phyloP scores from a whole-genome alignment of 345 rosid genomes.

The Psidium friedrichsthalianum region DNA sequence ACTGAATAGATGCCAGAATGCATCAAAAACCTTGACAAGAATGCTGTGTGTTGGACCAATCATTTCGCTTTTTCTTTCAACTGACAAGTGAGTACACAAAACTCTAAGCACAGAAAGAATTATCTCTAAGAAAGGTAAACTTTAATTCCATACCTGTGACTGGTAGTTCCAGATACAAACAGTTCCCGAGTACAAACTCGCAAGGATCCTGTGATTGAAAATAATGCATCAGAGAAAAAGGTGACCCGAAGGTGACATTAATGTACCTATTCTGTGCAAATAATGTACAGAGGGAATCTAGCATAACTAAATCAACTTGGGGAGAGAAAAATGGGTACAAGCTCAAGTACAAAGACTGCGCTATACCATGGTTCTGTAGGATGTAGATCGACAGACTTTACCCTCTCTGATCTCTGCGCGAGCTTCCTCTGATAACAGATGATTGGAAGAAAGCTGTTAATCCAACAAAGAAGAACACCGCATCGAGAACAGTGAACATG shows the following conservation, averaged over 20 bases:
- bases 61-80: neutral
- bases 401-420: conserved; percentile 18
- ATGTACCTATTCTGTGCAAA: neutral
- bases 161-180: conserved; percentile 25
- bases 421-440: conserved; percentile 1
- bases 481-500: neutral
- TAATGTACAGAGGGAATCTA: neutral
- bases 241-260: neutral
- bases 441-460: neutral
- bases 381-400: conserved; percentile 24
- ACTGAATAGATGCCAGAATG: neutral
- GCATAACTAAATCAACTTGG: neutral
- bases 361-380: conserved; percentile 29
- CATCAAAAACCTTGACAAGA: neutral
- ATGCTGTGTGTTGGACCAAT: neutral
- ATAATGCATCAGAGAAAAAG: neutral
- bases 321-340: neutral
- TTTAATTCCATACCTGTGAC: conserved; percentile 12
- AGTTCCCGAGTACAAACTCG: conserved; percentile 21
- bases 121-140: neutral
- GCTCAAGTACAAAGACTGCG: neutral
- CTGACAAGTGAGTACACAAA: neutral
- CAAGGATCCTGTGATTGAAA: conserved; percentile 14
- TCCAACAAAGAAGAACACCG: neutral
- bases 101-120: neutral